These are phyloP conservation scores for Debaryomyces fabryi DNA, from an alignment of 1,139 yeast genomes.

Conservation along the genomic window DNA sequence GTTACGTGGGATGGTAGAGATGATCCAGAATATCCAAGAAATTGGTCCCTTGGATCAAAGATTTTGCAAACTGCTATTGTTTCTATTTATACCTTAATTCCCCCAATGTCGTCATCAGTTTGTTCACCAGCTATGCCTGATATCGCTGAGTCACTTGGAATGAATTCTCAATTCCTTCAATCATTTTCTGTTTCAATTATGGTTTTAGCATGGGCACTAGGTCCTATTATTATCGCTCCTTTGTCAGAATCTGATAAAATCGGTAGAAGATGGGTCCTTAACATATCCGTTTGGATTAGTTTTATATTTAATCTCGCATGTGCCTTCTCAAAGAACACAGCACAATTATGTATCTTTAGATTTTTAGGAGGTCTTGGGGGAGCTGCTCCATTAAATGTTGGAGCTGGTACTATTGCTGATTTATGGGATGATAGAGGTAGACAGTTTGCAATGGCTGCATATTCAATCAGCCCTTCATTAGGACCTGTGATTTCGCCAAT, in stretches of 20 bases:
- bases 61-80: slow-evolving; percentile 50
- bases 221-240: slow-evolving; percentile 64
- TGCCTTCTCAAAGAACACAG: slow-evolving; percentile 53
- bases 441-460: slow-evolving; percentile 61
- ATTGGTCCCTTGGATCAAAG: slow-evolving; percentile 52
- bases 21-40: slow-evolving; percentile 63
- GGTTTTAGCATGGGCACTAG: slow-evolving; percentile 65
- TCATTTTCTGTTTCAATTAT: slow-evolving; percentile 59
- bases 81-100: slow-evolving; percentile 53
- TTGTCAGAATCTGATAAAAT: slow-evolving; percentile 53
- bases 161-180: slow-evolving; percentile 38
- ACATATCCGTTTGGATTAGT: slow-evolving; percentile 52
- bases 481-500: slow-evolving; percentile 43
- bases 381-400: slow-evolving; percentile 66
- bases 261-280: slow-evolving; percentile 56
- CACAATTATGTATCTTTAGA: slow-evolving; percentile 60
- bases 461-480: slow-evolving; percentile 56
- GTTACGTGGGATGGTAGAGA: slow-evolving; percentile 67
- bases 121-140: slow-evolving; percentile 57
- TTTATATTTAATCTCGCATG: slow-evolving; percentile 60
- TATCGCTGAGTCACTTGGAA: slow-evolving; percentile 46
- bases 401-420: slow-evolving; percentile 74
- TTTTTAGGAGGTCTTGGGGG: slow-evolving; percentile 69
- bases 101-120: slow-evolving; percentile 64
- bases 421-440: slow-evolving; percentile 54